Conservation (phyloP, 73 alveolate species). For the Breviolum minutum region DNA sequence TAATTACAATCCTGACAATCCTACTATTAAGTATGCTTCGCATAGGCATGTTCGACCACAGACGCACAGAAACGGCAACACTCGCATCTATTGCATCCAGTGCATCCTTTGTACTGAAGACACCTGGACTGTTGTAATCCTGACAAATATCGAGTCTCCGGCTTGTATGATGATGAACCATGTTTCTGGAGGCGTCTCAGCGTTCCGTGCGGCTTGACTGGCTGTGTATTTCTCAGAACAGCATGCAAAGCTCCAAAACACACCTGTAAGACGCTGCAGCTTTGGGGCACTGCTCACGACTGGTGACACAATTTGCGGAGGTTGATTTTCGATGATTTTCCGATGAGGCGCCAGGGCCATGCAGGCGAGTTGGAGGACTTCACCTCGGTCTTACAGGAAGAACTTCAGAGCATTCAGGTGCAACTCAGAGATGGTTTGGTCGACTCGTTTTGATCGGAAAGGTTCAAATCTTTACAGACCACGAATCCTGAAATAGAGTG, state of each 20-base stretch:
- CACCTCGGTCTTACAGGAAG: neutral
- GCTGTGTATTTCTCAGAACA: slow-evolving; percentile 39
- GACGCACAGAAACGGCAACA: no score
- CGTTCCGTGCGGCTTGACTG: slow-evolving; percentile 90
- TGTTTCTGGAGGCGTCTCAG: slow-evolving; percentile 21
- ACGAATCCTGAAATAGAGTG: neutral
- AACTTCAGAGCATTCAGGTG: slow-evolving; percentile 35
- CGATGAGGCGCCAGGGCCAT: slow-evolving; percentile 48
- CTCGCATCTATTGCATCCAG: no score
- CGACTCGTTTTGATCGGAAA: no score
- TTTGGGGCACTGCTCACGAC: no score
- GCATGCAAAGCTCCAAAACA: neutral
- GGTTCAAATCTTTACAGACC: neutral
- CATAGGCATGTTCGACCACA: no score
- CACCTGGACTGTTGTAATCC: no score
- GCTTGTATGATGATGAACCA: no score
- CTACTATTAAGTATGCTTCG: no score
- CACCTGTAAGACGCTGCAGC: neutral
- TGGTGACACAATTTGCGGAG: neutral
- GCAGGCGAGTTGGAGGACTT: slow-evolving; percentile 59
- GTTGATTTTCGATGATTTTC: no score
- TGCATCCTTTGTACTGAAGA: no score
- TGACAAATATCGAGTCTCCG: no score
- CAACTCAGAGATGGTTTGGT: neutral
- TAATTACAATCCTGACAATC: no score